These are phyloP conservation scores for Ophiostoma australiae DNA, from an alignment of 2,329 filamentous ascomycete species.

Conservation along the genomic window DNA sequence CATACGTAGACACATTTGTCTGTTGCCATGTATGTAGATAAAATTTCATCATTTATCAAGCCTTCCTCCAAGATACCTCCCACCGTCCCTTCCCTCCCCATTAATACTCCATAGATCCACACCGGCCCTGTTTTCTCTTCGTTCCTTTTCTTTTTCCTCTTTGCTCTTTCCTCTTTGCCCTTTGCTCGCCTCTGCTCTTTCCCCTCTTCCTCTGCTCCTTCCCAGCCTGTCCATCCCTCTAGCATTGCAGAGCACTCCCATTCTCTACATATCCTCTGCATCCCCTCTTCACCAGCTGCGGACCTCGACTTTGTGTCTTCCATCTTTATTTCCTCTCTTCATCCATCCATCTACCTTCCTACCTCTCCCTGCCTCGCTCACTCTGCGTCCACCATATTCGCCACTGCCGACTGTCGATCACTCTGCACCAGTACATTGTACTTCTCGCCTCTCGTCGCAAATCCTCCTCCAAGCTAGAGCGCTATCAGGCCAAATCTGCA, in stretches of 20 bases:
- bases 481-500: neutral
- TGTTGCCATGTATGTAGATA: no score
- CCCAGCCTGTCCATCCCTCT: constrained; percentile 5
- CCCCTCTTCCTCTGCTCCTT: constrained; percentile 14
- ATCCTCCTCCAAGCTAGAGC: constrained; percentile 5
- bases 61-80: neutral
- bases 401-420: constrained; percentile 9
- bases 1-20: neutral
- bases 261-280: constrained; percentile 4
- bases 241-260: neutral
- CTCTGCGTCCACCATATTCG: neutral
- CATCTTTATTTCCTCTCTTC: neutral
- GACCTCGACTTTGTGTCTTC: neutral
- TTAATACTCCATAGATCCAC: constrained; percentile 15
- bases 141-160: constrained; percentile 14
- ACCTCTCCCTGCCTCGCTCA: neutral
- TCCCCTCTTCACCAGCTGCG: neutral
- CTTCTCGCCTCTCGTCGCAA: neutral
- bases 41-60: no score
- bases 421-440: neutral
- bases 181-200: constrained; percentile 7
- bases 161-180: neutral
- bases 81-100: constrained; percentile 13
- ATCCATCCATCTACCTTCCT: neutral
- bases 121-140: constrained; percentile 10